Percentiles rank a stretch among this genome's conserved stretches.
These are phyloP conservation scores for Aspergillus sclerotiicarbonarius DNA, from an alignment of 495 filamentous ascomycete genomes.

Conservation along the genomic window DNA sequence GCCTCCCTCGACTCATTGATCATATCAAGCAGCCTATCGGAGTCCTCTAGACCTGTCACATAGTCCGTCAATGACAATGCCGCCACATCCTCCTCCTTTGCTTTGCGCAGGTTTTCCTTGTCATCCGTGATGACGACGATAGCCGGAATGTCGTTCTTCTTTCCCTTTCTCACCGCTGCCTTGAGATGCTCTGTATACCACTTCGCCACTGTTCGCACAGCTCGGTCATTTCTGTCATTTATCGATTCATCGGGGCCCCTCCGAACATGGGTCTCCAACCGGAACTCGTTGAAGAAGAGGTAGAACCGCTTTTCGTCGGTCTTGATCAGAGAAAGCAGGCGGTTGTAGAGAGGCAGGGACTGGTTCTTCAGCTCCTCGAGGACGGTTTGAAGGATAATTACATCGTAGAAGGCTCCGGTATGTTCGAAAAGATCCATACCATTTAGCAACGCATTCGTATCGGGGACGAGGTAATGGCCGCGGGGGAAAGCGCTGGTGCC, in stretches of 20 bases:
- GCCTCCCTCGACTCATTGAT: slow-evolving; percentile 73
- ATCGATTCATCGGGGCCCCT: slow-evolving; percentile 78
- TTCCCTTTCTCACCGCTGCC: slow-evolving; percentile 50
- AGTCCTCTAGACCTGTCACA: slow-evolving; percentile 78
- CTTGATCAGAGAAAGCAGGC: slow-evolving; percentile 81
- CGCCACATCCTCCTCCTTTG: slow-evolving; percentile 68
- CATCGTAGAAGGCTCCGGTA: slow-evolving; percentile 87
- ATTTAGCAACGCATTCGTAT: slow-evolving; percentile 93
- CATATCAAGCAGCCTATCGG: slow-evolving; percentile 89
- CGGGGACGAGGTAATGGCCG: slow-evolving; percentile 93
- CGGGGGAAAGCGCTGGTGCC: slow-evolving; percentile 76
- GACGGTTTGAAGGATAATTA: slow-evolving; percentile 90
- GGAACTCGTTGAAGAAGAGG: slow-evolving; percentile 98
- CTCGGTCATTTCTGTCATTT: slow-evolving; percentile 94
- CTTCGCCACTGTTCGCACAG: slow-evolving; percentile 77
- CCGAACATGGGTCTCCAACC: slow-evolving; percentile 81
- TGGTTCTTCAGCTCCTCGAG: slow-evolving; percentile 93
- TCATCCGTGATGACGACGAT: slow-evolving; percentile 95
- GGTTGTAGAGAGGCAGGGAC: slow-evolving; percentile 92
- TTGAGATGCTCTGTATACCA: slow-evolving; percentile 87
- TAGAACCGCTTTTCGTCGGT: slow-evolving; percentile 97
- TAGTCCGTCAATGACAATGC: slow-evolving; percentile 71
- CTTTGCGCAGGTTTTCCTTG: slow-evolving; percentile 78
- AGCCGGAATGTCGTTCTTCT: slow-evolving; percentile 61
- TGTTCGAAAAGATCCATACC: slow-evolving; percentile 97